phyloP scores from a whole-genome alignment of 1,139 yeast species.

The Yamadazyma songkhlaensis region DNA sequence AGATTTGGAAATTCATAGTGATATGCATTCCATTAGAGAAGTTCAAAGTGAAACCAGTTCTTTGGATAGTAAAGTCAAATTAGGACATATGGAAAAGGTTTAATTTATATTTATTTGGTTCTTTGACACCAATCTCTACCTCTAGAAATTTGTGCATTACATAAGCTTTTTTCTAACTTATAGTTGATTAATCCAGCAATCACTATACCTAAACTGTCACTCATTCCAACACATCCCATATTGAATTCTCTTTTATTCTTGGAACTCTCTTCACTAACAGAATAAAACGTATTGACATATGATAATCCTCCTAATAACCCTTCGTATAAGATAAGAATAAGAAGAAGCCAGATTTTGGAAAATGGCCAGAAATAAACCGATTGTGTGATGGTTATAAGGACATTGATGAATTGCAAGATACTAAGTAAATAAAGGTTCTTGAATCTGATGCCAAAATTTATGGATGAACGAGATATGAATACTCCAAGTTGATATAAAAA shows the following conservation, averaged over 20 bases:
- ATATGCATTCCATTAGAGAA: conserved; percentile 9
- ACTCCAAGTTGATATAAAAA: conserved; percentile 91
- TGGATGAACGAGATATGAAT: conserved; percentile 83
- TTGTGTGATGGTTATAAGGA: conserved; percentile 58
- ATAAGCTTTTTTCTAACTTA: conserved; percentile 71
- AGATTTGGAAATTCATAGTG: conserved; percentile 14
- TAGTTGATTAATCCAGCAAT: conserved; percentile 75
- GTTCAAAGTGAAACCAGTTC: conserved; percentile 6
- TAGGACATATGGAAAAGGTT: conserved; percentile 4
- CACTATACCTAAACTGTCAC: conserved; percentile 87
- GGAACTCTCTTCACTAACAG: conserved; percentile 64
- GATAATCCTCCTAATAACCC: conserved; percentile 88
- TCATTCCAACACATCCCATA: conserved; percentile 89
- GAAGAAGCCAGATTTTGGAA: conserved; percentile 51
- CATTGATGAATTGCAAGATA: conserved; percentile 64
- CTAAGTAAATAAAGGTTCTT: conserved; percentile 60
- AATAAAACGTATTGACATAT: conserved; percentile 83
- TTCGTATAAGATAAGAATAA: conserved; percentile 72
- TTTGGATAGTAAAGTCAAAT: conserved; percentile 2
- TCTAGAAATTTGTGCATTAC: conserved; percentile 60
- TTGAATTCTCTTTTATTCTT: conserved; percentile 71
- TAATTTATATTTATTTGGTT: conserved; percentile 1
- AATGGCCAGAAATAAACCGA: conserved; percentile 63
- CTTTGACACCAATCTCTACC: conserved; percentile 65
- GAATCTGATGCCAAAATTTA: conserved; percentile 59